These are phyloP conservation scores for Pestalotiopsis sp. DNA, from an alignment of 2,329 filamentous ascomycete genomes.

Conservation along the genomic window DNA sequence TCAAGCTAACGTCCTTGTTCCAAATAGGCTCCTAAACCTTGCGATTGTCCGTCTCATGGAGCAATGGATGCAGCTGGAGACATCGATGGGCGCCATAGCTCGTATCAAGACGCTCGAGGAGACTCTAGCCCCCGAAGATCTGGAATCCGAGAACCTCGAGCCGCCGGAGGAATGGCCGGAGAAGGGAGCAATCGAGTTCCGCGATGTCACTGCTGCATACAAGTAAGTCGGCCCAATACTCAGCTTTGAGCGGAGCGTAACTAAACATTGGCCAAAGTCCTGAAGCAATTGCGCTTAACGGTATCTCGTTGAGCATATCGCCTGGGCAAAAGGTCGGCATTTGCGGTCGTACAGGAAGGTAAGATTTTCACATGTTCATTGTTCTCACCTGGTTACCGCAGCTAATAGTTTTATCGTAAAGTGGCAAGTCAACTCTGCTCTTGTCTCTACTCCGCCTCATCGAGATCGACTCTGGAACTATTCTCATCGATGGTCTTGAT, in stretches of 20 bases:
- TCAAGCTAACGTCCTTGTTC: background rate
- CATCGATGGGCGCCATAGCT: conserved; percentile 26
- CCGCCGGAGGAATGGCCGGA: conserved; percentile 24
- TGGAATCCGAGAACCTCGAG: background rate
- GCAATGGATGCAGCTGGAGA: conserved; percentile 30
- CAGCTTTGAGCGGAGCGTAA: background rate
- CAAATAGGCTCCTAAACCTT: conserved; percentile 13
- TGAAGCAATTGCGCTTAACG: conserved; percentile 3
- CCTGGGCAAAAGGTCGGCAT: conserved; percentile 13
- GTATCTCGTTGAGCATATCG: conserved; percentile 6
- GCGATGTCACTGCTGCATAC: conserved; percentile 21
- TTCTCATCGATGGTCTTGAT: conserved; percentile 11
- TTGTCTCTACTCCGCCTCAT: conserved; percentile 5
- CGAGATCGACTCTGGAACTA: conserved; percentile 9
- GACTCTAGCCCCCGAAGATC: conserved; percentile 22
- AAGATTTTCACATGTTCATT: background rate
- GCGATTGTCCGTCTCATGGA: conserved; percentile 25
- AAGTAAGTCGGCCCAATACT: conserved; percentile 5
- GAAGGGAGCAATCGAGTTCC: conserved; percentile 21
- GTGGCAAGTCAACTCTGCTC: conserved; percentile 12
- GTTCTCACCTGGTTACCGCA: background rate
- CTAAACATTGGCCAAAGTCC: background rate
- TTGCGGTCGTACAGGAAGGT: conserved; percentile 13
- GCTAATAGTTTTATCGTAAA: background rate
- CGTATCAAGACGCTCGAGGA: conserved; percentile 25